phyloP scores from a whole-genome alignment of 2,329 filamentous ascomycete species.

The Colletotrichum scovillei region DNA sequence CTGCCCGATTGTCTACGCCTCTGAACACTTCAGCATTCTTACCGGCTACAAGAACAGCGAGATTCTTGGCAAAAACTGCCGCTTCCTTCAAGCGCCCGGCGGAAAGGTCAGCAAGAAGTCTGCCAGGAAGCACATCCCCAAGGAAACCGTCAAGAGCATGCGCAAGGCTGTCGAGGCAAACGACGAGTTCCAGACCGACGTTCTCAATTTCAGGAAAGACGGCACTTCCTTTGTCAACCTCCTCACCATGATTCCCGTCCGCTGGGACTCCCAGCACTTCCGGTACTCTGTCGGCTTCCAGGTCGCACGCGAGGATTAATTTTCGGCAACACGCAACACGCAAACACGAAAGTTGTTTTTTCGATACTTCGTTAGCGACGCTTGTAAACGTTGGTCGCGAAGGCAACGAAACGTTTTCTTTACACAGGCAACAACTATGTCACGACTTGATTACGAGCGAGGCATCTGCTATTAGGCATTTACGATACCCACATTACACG shows the following conservation, averaged over 20 bases:
- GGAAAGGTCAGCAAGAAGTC: constrained; percentile 70
- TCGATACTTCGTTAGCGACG: background rate
- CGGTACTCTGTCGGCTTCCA: constrained; percentile 86
- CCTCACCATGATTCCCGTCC: constrained; percentile 85
- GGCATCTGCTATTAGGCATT: constrained; percentile 39
- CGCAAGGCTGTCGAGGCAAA: constrained; percentile 56
- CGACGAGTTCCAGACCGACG: constrained; percentile 58
- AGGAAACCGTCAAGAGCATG: constrained; percentile 69
- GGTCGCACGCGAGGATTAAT: constrained; percentile 66
- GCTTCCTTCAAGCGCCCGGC: constrained; percentile 83
- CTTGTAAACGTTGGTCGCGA: background rate
- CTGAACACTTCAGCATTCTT: constrained; percentile 80
- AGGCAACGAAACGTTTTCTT: background rate
- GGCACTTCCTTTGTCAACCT: constrained; percentile 85
- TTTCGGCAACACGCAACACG: constrained; percentile 13
- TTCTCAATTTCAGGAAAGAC: constrained; percentile 86
- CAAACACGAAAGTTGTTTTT: background rate
- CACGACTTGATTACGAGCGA: constrained; percentile 12
- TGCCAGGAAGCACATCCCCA: constrained; percentile 74
- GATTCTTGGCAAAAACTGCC: constrained; percentile 83
- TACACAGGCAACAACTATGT: background rate
- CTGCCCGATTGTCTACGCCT: constrained; percentile 85
- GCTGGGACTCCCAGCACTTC: constrained; percentile 71
- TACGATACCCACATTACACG: constrained; percentile 36
- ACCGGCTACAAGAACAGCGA: constrained; percentile 83